Percentiles rank a stretch among this genome's conserved stretches.
Conservation (phyloP, 2,329 filamentous ascomycete genomes). For the Aurifilum marmelostoma region DNA sequence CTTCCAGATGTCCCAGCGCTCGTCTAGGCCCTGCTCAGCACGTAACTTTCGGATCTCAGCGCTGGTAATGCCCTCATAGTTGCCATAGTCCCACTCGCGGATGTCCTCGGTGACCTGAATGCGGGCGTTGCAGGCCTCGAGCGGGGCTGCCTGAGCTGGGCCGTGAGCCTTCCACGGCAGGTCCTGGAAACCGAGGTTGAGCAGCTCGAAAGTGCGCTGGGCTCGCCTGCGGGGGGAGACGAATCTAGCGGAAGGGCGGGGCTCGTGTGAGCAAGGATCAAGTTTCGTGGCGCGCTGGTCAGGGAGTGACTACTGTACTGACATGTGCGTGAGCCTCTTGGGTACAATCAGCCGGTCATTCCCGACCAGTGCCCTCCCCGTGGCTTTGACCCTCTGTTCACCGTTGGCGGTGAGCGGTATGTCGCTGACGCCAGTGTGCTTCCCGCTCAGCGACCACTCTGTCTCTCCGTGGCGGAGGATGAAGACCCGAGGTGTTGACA, state of each 20-base stretch:
- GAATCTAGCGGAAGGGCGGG: conserved; percentile 55
- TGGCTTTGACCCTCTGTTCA: conserved; percentile 74
- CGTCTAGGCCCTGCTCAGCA: conserved; percentile 58
- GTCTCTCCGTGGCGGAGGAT: conserved; percentile 91
- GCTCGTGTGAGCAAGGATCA: conserved; percentile 6
- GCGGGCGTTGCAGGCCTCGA: conserved; percentile 57
- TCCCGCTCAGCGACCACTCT: conserved; percentile 87
- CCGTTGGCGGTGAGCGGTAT: conserved; percentile 83
- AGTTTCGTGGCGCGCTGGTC: background rate
- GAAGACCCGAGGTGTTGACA: conserved; percentile 71
- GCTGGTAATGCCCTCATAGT: conserved; percentile 81
- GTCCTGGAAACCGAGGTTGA: conserved; percentile 72
- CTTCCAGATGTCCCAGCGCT: conserved; percentile 83
- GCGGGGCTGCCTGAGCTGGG: conserved; percentile 37
- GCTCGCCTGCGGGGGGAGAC: conserved; percentile 84
- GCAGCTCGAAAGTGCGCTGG: conserved; percentile 86
- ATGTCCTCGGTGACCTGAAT: conserved; percentile 73
- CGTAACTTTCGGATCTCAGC: conserved; percentile 66
- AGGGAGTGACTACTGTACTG: conserved; percentile 45
- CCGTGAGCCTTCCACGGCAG: conserved; percentile 71
- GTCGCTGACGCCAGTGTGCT: conserved; percentile 84
- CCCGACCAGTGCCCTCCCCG: conserved; percentile 82
- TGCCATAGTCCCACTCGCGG: conserved; percentile 85
- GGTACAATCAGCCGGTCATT: conserved; percentile 84
- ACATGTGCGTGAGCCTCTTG: conserved; percentile 81